Percentiles rank a stretch among this genome's conserved stretches.
phyloP scores from a whole-genome alignment of 768 basidiomycete species.

The Termitomyces sp. region DNA sequence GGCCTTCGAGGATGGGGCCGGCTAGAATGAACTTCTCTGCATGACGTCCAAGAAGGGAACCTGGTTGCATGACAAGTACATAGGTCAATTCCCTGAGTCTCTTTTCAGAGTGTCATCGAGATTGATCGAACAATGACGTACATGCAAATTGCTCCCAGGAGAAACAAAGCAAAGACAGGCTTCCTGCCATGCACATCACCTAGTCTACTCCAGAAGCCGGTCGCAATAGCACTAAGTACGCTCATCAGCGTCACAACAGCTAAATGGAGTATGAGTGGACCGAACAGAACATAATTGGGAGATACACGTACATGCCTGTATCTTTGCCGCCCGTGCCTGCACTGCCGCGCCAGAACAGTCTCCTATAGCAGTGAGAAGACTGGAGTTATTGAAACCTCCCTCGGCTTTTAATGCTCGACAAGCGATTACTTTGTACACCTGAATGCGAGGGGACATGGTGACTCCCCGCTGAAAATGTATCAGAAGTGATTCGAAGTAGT shows the following conservation, averaged over 20 bases:
- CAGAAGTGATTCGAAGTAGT: slow-evolving; percentile 4
- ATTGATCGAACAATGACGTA: slow-evolving; percentile 24
- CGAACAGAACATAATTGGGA: not conserved
- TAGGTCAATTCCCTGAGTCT: slow-evolving; percentile 65
- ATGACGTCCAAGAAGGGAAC: slow-evolving; percentile 38
- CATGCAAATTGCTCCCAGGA: slow-evolving; percentile 71
- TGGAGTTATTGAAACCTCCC: slow-evolving; percentile 14
- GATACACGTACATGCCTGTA: slow-evolving; percentile 51
- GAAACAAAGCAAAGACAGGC: slow-evolving; percentile 58
- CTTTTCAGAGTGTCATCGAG: not conserved
- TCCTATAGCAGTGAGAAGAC: slow-evolving; percentile 8
- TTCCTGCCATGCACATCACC: slow-evolving; percentile 77
- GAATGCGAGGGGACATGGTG: slow-evolving; percentile 72
- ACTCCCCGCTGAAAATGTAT: slow-evolving; percentile 56
- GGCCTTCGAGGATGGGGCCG: slow-evolving; percentile 75
- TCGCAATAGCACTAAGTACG: slow-evolving; percentile 71
- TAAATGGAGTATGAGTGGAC: slow-evolving; percentile 12
- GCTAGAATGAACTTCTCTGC: slow-evolving; percentile 71
- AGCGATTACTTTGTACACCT: slow-evolving; percentile 74
- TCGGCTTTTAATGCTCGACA: slow-evolving; percentile 45
- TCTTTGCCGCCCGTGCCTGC: slow-evolving; percentile 60
- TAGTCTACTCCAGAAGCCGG: slow-evolving; percentile 82
- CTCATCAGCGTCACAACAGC: slow-evolving; percentile 76
- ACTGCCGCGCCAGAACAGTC: slow-evolving; percentile 44
- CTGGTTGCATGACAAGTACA: slow-evolving; percentile 65